phyloP scores from a whole-genome alignment of 176 grass and related monocot genomes.

The Secale cereale region DNA sequence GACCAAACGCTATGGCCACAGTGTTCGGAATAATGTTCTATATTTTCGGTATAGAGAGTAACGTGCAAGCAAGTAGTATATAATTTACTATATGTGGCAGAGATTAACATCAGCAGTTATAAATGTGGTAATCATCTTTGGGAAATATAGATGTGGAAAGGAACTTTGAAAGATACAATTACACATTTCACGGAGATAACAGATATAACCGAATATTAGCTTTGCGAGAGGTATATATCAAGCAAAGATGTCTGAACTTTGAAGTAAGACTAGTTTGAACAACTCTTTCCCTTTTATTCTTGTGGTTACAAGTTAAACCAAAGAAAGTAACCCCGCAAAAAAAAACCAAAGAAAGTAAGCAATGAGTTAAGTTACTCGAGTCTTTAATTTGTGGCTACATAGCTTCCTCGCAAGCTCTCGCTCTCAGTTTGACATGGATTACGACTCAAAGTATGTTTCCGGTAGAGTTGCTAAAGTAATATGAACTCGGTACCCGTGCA shows the following conservation, averaged over 20 bases:
- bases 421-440: neutral
- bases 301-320: neutral
- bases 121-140: neutral
- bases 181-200: neutral
- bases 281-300: neutral
- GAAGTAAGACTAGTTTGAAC: neutral
- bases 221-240: neutral
- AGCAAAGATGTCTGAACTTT: neutral
- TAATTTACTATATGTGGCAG: neutral
- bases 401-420: neutral
- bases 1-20: constrained; percentile 13
- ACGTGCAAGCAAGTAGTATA: neutral
- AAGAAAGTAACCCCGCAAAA: neutral
- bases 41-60: neutral
- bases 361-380: neutral
- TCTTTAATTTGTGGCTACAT: neutral
- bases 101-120: neutral
- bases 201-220: neutral
- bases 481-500: neutral
- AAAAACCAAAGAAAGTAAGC: neutral
- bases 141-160: neutral
- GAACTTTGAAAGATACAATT: neutral
- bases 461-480: neutral
- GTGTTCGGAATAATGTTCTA: neutral
- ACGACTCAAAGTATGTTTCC: neutral